Conservation (phyloP, 371 early-diverging fungal genomes). For the Mortierella sp. region DNA sequence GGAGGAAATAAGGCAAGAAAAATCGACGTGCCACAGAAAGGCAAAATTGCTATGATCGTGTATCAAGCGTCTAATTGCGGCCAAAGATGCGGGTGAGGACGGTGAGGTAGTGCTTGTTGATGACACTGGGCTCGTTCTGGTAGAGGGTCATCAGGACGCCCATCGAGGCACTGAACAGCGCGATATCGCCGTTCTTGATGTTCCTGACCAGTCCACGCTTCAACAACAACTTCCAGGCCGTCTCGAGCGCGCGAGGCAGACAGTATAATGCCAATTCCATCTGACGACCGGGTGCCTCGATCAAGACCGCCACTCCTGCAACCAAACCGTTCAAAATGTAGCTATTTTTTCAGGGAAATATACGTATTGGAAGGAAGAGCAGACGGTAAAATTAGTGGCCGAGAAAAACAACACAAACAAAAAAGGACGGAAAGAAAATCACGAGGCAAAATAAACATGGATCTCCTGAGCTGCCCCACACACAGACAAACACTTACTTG, state of each 20-base stretch:
- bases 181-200: conserved; percentile 68
- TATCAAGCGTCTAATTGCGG: conserved; percentile 63
- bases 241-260: conserved; percentile 84
- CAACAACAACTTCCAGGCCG: conserved; percentile 69
- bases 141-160: conserved; percentile 87
- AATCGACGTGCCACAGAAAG: too few species aligned
- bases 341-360: conserved; percentile 6
- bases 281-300: conserved; percentile 83
- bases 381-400: conserved; percentile 8
- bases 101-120: conserved; percentile 79
- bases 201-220: conserved; percentile 45
- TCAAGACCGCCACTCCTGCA: conserved; percentile 77
- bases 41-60: too few species aligned
- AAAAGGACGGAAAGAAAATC: not conserved
- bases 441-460: not conserved
- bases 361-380: not conserved
- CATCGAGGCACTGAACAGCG: conserved; percentile 80
- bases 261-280: conserved; percentile 86
- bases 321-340: conserved; percentile 76
- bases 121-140: conserved; percentile 82
- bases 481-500: not conserved
- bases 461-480: not conserved
- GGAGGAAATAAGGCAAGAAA: too few species aligned
- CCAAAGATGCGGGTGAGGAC: conserved; percentile 87
- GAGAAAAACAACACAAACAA: not conserved